phyloP scores from a whole-genome alignment of 2,329 filamentous ascomycete species.

The Purpureocillium takamizusanense region DNA sequence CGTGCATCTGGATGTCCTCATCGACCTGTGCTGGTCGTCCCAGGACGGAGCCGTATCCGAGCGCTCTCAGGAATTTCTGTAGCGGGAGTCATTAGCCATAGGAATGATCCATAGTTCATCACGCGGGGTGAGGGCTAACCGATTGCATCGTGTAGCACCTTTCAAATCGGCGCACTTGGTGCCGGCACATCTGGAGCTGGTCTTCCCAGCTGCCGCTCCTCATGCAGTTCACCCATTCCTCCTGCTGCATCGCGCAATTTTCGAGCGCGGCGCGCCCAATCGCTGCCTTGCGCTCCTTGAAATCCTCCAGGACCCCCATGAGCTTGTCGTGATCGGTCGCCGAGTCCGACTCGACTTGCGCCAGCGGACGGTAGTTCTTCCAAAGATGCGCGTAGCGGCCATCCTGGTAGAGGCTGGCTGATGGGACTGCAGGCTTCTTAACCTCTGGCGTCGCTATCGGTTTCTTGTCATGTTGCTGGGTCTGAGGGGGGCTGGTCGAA shows the following conservation, averaged over 20 bases:
- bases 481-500: conserved; percentile 2
- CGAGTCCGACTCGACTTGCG: conserved; percentile 57
- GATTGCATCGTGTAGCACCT: conserved; percentile 85
- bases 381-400: conserved; percentile 76
- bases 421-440: conserved; percentile 27
- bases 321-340: conserved; percentile 75
- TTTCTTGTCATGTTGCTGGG: conserved; percentile 6
- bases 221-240: conserved; percentile 78
- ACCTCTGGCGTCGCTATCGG: conserved; percentile 9
- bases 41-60: conserved; percentile 71
- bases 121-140: conserved; percentile 31
- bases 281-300: conserved; percentile 70
- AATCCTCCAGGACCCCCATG: conserved; percentile 69
- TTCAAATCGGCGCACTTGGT: conserved; percentile 69
- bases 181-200: conserved; percentile 69
- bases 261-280: conserved; percentile 80
- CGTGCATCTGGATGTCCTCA: conserved; percentile 91
- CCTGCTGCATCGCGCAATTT: conserved; percentile 85
- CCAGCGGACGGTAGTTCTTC: conserved; percentile 77
- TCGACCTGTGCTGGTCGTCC: conserved; percentile 60
- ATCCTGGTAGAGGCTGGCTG: conserved; percentile 46
- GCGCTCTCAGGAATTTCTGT: conserved; percentile 77
- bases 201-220: conserved; percentile 58
- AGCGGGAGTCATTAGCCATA: neutral
- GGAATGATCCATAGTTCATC: no score